Conservation (phyloP, 1,284 basidiomycete genomes). For the Melampsora americana region DNA sequence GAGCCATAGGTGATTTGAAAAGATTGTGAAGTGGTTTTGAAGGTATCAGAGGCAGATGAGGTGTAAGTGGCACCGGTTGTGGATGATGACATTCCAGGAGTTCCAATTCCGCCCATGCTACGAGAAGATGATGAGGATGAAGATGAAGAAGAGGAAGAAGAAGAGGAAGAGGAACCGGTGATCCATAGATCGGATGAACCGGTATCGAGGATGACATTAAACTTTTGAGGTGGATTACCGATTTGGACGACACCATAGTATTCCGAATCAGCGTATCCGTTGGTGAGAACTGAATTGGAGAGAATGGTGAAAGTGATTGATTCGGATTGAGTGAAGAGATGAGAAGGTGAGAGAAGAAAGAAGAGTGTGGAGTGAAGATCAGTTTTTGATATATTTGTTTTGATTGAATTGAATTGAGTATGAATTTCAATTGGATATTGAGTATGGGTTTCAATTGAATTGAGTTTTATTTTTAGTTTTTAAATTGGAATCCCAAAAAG, state of each 20-base stretch:
- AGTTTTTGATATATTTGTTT: too few relatives aligned
- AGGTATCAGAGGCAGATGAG: constrained; percentile 39
- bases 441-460: too few relatives aligned
- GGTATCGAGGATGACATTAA: constrained; percentile 62
- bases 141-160: constrained; percentile 56
- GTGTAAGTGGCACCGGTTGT: constrained; percentile 49
- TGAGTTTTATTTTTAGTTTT: too few relatives aligned
- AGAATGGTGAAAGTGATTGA: too few relatives aligned
- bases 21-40: constrained; percentile 49
- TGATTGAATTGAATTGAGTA: too few relatives aligned
- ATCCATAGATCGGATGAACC: constrained; percentile 82
- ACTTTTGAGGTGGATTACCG: constrained; percentile 54
- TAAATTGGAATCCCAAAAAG: too few relatives aligned
- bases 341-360: too few relatives aligned
- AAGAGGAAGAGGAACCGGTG: constrained; percentile 54
- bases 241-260: constrained; percentile 45
- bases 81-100: constrained; percentile 43
- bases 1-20: constrained; percentile 80
- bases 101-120: constrained; percentile 32
- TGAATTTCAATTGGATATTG: too few relatives aligned
- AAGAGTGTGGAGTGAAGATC: too few relatives aligned
- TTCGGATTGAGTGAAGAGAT: too few relatives aligned
- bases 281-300: too few relatives aligned
- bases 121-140: constrained; percentile 48
- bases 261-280: constrained; percentile 23